Conservation (phyloP, 805 yeast genomes). For the Suhomyces xylopsoci region DNA sequence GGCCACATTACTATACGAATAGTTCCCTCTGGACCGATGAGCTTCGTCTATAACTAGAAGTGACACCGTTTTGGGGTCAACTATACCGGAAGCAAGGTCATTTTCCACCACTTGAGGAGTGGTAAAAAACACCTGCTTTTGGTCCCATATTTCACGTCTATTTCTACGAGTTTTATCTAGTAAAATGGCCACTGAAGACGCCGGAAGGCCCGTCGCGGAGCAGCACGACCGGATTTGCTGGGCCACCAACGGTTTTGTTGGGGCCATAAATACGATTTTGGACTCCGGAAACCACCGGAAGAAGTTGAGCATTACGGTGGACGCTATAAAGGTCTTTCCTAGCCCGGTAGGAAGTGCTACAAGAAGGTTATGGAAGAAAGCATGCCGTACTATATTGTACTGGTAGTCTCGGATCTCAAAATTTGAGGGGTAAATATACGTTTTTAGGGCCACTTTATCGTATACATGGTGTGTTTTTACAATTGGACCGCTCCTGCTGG, state of each 20-base stretch:
- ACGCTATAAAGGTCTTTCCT: slow-evolving; percentile 95
- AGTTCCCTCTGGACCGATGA: slow-evolving; percentile 87
- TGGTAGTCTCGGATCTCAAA: slow-evolving; percentile 86
- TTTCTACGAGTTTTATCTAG: slow-evolving; percentile 56
- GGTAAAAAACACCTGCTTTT: slow-evolving; percentile 79
- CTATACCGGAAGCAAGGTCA: slow-evolving; percentile 70
- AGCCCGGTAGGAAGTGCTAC: slow-evolving; percentile 97
- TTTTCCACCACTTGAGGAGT: slow-evolving; percentile 97
- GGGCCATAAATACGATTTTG: slow-evolving; percentile 92
- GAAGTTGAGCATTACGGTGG: slow-evolving; percentile 88
- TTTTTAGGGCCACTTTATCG: slow-evolving; percentile 8
- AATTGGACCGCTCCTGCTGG: not conserved
- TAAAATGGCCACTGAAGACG: slow-evolving; percentile 73
- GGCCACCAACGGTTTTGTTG: slow-evolving; percentile 92
- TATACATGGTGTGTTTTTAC: slow-evolving; percentile 9
- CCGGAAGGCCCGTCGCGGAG: slow-evolving; percentile 79
- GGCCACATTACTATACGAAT: slow-evolving; percentile 85
- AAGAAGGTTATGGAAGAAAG: slow-evolving; percentile 69
- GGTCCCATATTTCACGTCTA: slow-evolving; percentile 74
- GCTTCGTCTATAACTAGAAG: slow-evolving; percentile 93
- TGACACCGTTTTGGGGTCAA: slow-evolving; percentile 72
- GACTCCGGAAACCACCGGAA: slow-evolving; percentile 78
- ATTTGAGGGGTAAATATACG: slow-evolving; percentile 82
- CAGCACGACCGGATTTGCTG: slow-evolving; percentile 95
- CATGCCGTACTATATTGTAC: slow-evolving; percentile 67